Evolutionary conservation across 495 filamentous ascomycete genomes (phyloP), one percentile per base, ranked within the genome.

Genomic region (Xylaria nigripes): DNA sequence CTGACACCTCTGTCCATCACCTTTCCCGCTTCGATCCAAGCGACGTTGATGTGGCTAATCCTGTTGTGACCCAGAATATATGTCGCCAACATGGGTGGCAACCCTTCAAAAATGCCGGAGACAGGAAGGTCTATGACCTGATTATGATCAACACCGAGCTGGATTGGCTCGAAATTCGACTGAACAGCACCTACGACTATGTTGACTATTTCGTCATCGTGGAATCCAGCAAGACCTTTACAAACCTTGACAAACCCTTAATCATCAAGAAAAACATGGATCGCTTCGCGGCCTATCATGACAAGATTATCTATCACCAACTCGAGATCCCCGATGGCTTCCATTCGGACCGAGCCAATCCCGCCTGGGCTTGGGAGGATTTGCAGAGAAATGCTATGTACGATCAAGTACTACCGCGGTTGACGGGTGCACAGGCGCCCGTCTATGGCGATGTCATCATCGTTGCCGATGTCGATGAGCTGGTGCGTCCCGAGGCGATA

Each of bases 161-260:
- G 22, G 78, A 81, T 57, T 77, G 75, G 72, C 68, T 82, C 54
- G 78, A 82, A 50, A 75, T 82, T 50, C 76, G 76, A 21, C 66
- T 82, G n/a, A 71, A 79, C 64, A 72, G 70, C 34, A 70, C 75
- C 25, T 72, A 70, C 42, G 50, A 69, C 42, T 56, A 68, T 16
- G 75, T 82, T 41, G 79, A 82, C 63, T 81, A 80, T 64, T 81
- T 79, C 56, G 71, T 82, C 60, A 69, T 82, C 19, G 73, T 81
- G 16, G 79, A 81, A 64, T 64, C 71, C 15, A 50, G 53, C 51
- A 68, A 63, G 52, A 80, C 76, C 7, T 80, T 81, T 54, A 79
- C 77, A 8, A 69, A 70, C 51, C 65, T 63, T 7, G 60, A 69
- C 10, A 82, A 82, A 56, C 74, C 76, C 1, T 59, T 80, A 16